Percentiles rank a stretch among this genome's conserved stretches.
phyloP scores from a whole-genome alignment of 805 yeast species.

The Brettanomyces custersianus region DNA sequence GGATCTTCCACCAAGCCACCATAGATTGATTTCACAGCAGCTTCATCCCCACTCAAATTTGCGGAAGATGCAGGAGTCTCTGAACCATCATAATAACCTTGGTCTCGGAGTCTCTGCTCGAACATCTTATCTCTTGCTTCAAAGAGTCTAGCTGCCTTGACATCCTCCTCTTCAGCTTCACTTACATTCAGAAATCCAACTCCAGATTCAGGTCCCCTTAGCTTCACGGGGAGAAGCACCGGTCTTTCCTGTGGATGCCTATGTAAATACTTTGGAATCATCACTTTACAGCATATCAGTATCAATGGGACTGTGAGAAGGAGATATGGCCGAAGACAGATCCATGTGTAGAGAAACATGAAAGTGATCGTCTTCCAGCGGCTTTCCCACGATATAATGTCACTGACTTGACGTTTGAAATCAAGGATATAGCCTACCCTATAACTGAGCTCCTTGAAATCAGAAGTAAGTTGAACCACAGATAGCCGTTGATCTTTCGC shows the following conservation, averaged over 20 bases:
- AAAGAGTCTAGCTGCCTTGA: background rate
- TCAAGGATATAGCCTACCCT: constrained; percentile 31
- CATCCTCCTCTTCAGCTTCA: background rate
- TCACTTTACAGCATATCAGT: constrained; percentile 39
- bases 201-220: constrained; percentile 43
- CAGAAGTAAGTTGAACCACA: constrained; percentile 40
- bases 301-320: constrained; percentile 55
- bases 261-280: constrained; percentile 62
- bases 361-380: constrained; percentile 61
- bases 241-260: constrained; percentile 55
- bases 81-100: constrained; percentile 1
- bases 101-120: constrained; percentile 1
- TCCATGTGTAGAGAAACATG: constrained; percentile 51
- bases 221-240: constrained; percentile 33
- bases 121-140: constrained; percentile 1
- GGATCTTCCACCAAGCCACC: background rate
- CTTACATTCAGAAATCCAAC: constrained; percentile 26
- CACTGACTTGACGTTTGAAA: background rate
- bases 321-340: constrained; percentile 65
- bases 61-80: constrained; percentile 1
- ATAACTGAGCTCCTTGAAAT: constrained; percentile 44
- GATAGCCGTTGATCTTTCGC: constrained; percentile 42
- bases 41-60: background rate
- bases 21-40: background rate
- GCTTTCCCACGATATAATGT: constrained; percentile 50